Evolutionary conservation across 176 grass and related monocot species (phyloP), one percentile per base, ranked within the genome.

Genomic region (Otatea glauca): DNA sequence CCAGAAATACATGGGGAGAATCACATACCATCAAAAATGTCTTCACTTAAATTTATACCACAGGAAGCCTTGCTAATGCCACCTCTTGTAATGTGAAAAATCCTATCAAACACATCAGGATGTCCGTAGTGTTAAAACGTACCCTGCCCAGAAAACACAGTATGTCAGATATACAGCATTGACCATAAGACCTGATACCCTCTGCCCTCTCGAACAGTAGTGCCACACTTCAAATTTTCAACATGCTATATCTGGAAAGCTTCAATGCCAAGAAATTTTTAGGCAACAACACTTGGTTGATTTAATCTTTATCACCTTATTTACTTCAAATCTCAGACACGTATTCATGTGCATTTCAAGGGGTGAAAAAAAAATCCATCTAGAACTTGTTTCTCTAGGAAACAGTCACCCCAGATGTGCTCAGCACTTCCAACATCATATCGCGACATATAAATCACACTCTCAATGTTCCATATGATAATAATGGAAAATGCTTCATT

Each of bases 101-200:
- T 91, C 86, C 95, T 97, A 89, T 97, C 95, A 65, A 97, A 97
- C 16, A 94, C 92, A 81, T 97, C 95, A 78, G 95, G 95, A 82
- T 97, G 95, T 70, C 92, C 95, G 63, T 97, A 97, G 82, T 97
- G 95, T n/a, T n/a, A 89, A 98, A 98, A 50, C 95, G 89, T 68
- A 98, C 92, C 79, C 95, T 97, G 83, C 20, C 23, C 37, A 93
- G 66, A 86, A 68, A 86, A 83, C 35, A 78, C 11, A 59, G 65
- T 42, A 71, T 59, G 76, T 42, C 70, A 87, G 50, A 75, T 73
- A 84, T 68, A 63, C 5, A 65, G n/a, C 64, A 55, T 78, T 54
- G 65, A 80, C 41, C 48, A 44, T 41, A 60, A 24, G 55, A 77
- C 15, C 38, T 20, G 55, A 50, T 39, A 7, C 15, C 5, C 10